Evolutionary conservation across 106 monocot genomes (phyloP).

Genomic region (Dendrobium catenatum): DNA sequence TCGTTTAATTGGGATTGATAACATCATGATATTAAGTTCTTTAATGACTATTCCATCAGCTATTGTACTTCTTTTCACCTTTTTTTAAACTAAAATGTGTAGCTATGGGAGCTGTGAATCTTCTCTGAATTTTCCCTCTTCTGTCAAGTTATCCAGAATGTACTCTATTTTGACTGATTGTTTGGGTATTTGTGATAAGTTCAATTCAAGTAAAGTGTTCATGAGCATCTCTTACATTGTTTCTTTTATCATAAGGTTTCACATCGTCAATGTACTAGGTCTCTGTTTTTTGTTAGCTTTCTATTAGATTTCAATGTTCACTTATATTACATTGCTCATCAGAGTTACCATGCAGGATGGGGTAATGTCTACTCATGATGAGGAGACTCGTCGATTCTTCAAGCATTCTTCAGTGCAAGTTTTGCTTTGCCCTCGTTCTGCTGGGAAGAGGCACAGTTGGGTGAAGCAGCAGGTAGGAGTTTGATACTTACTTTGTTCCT

Average conservation of each 20-base stretch:
- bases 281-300: neutral
- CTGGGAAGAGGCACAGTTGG: slow-evolving; percentile 78
- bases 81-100: neutral
- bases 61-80: neutral
- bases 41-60: neutral
- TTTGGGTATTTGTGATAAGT: neutral
- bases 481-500: neutral
- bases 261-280: neutral
- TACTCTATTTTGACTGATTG: neutral
- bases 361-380: slow-evolving; percentile 75
- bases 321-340: slow-evolving; percentile 10
- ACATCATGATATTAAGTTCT: neutral
- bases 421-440: slow-evolving; percentile 87
- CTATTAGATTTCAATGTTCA: neutral
- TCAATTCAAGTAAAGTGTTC: neutral
- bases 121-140: neutral
- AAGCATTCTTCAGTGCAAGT: slow-evolving; percentile 91
- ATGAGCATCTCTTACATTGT: neutral
- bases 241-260: neutral
- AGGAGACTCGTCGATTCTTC: slow-evolving; percentile 84
- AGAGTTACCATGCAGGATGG: slow-evolving; percentile 44
- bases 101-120: neutral
- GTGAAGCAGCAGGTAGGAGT: slow-evolving; percentile 65
- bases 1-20: neutral
- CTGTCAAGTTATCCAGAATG: neutral